Evolutionary conservation across 805 yeast genomes (phyloP), one percentile per base, ranked within the genome.

Genomic region (Lipomyces sp.): DNA sequence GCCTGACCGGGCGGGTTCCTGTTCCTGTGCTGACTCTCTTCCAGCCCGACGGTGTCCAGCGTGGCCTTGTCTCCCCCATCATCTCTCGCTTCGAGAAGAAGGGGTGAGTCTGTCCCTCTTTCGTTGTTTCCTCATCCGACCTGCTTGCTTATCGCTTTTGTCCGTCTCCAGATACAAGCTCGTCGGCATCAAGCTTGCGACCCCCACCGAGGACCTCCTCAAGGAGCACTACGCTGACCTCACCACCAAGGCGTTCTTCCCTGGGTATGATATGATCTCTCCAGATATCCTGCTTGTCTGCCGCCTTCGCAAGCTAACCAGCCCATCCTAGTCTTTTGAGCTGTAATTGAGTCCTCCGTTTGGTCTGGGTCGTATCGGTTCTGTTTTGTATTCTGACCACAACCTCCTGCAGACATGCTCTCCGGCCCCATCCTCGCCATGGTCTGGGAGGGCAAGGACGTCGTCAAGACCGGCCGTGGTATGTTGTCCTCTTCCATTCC

Each of bases 391-490:
- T 53, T n/a, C 38, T n/a, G 14, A 34, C 21, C 18, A n/a, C 7
- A 10, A 14, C 43, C 11, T n/a, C 21, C 21, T 13, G 18, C 16
- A 34, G 43, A 90, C 87, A 95, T 93, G 99, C 78, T 80, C 71
- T 88, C 96, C 63, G 99, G 99, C 67, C 99, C 99, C 71, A 85
- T 93, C 65, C 82, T 91, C 68, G 98, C 98, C 67, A 93, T 96
- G 72, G 97, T 90, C 67, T 93, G 99, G 99, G 98, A 93, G 78
- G 99, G 99, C 76, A 93, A 90, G 80, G 97, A 93, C 70, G 98
- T 83, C 73, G 98, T 93, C 74, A 90, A 91, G 80, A 95, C 87
- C 75, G 98, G 98, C 74, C 86, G 99, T 79, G 83, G 57, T 52
- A 44, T 14, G 57, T 43, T 7, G 14, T 19, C 19, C 34, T n/a